A percentile compares a stretch with the other conserved stretches of the same genome.
Evolutionary conservation across 176 grass and related monocot genomes (phyloP).

Genomic region (Echinochloa phyllopogon): DNA sequence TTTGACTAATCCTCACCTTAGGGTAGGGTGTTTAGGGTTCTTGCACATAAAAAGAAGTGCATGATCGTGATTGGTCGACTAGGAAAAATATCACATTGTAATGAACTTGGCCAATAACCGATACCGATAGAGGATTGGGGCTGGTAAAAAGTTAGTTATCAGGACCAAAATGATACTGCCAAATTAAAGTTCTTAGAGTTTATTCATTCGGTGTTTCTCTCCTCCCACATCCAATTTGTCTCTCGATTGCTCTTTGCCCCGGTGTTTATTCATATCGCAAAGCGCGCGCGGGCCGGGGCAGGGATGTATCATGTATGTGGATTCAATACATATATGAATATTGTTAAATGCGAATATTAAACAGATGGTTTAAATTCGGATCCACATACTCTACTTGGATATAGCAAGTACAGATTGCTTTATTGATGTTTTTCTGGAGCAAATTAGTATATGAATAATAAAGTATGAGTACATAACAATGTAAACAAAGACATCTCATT

Average conservation of each 20-base stretch:
- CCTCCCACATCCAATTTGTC: not conserved
- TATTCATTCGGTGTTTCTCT: not conserved
- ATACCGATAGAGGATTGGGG: not conserved
- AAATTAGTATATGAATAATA: too few relatives aligned
- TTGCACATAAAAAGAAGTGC: not conserved
- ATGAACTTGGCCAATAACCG: not conserved
- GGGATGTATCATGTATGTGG: too few relatives aligned
- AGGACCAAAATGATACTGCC: not conserved
- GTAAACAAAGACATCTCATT: too few relatives aligned
- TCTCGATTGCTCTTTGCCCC: not conserved
- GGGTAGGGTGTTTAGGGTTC: not conserved
- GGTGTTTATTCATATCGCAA: too few relatives aligned
- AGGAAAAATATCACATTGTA: not conserved
- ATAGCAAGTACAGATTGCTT: too few relatives aligned
- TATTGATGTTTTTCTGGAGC: too few relatives aligned
- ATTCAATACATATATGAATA: too few relatives aligned
- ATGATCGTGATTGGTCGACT: not conserved
- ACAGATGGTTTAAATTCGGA: too few relatives aligned
- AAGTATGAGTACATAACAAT: too few relatives aligned
- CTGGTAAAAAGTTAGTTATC: slow-evolving; percentile 9
- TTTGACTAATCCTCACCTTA: not conserved
- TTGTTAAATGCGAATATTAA: too few relatives aligned
- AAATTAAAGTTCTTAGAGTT: not conserved
- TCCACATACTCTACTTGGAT: too few relatives aligned
- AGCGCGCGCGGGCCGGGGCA: too few relatives aligned